Evolutionary conservation across 139 green algal species (phyloP).

Genomic region (Volvox africanus): DNA sequence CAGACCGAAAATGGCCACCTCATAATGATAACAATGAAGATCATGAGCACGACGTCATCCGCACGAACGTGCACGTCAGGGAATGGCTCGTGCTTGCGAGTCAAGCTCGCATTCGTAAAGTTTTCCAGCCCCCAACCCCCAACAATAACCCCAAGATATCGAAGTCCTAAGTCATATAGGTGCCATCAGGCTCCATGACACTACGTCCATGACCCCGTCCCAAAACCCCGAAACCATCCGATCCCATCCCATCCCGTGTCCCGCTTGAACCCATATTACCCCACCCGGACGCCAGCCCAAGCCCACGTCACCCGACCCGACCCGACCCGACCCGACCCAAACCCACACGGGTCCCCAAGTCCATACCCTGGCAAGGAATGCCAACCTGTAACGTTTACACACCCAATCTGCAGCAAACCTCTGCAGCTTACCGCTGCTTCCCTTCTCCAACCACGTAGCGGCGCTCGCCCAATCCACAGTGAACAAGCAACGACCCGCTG

Average conservation of each 20-base stretch:
- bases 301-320: background rate
- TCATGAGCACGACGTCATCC: background rate
- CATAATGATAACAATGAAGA: background rate
- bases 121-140: too few relatives aligned
- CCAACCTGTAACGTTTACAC: too few relatives aligned
- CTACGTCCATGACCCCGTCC: background rate
- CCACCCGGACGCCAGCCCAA: too few relatives aligned
- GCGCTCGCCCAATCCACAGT: conserved; percentile 16
- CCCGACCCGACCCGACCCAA: background rate
- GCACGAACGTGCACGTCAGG: background rate
- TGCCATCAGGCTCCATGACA: background rate
- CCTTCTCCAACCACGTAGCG: background rate
- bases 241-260: too few relatives aligned
- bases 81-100: background rate
- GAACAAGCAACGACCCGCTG: conserved; percentile 22
- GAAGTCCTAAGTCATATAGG: background rate
- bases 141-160: background rate
- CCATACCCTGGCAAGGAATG: too few relatives aligned
- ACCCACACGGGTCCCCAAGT: too few relatives aligned
- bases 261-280: too few relatives aligned
- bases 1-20: background rate
- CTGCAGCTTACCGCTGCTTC: background rate
- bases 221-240: too few relatives aligned
- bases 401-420: background rate
- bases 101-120: background rate